These are phyloP conservation scores for Melaleuca alternifolia DNA, from an alignment of 345 rosid species.

Conservation along the genomic window DNA sequence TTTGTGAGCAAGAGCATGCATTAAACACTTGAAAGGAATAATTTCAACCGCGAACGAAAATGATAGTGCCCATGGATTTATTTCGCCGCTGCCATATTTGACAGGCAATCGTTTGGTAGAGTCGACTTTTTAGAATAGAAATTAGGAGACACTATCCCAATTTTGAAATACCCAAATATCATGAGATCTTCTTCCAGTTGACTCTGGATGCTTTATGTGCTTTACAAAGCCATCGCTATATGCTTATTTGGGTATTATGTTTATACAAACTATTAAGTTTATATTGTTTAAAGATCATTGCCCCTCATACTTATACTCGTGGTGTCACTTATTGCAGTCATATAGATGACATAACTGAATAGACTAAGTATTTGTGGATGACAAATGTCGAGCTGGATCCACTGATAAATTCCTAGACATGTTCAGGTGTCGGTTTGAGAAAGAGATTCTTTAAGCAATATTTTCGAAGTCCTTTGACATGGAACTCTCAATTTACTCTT, in stretches of 20 bases:
- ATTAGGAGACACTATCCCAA: neutral
- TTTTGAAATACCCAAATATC: neutral
- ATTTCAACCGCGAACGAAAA: neutral
- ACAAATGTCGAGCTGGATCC: too few species aligned
- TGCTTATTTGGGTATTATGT: neutral
- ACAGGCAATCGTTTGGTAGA: neutral
- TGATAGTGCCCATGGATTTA: neutral
- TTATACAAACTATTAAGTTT: neutral
- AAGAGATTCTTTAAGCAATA: too few species aligned
- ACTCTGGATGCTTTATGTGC: neutral
- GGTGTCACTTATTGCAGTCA: too few species aligned
- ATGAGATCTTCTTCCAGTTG: neutral
- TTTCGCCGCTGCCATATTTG: neutral
- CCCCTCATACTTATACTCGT: too few species aligned
- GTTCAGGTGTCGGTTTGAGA: too few species aligned
- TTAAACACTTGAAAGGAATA: neutral
- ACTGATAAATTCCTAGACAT: too few species aligned
- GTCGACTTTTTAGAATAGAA: too few species aligned
- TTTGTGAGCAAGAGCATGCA: neutral
- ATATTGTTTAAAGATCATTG: neutral
- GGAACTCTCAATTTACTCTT: too few species aligned
- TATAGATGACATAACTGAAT: too few species aligned
- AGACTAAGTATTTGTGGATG: too few species aligned
- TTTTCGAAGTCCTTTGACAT: too few species aligned
- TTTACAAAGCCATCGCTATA: neutral